These are phyloP conservation scores for Alternaria arborescens DNA, from an alignment of 2,329 filamentous ascomycete species.

Conservation along the genomic window DNA sequence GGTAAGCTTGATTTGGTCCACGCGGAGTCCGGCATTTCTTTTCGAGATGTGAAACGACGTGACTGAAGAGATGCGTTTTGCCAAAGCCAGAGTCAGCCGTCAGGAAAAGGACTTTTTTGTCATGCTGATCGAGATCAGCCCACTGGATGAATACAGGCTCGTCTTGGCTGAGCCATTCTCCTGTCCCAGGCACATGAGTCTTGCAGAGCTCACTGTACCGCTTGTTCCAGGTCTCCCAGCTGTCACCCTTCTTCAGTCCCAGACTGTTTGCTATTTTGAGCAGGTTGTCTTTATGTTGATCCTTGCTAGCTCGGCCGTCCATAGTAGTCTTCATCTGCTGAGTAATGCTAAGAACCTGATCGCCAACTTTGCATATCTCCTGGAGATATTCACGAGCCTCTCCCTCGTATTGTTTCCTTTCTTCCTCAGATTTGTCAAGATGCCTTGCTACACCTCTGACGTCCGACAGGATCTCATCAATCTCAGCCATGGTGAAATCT, in stretches of 20 bases:
- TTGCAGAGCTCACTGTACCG: constrained; percentile 12
- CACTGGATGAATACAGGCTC: background rate
- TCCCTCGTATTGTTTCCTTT: background rate
- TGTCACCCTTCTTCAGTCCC: constrained; percentile 1
- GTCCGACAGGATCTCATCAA: background rate
- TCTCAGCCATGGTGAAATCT: constrained; percentile 1
- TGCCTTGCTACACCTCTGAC: background rate
- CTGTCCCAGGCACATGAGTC: background rate
- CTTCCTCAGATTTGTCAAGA: background rate
- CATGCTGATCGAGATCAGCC: background rate
- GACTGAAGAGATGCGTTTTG: background rate
- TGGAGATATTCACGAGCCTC: background rate
- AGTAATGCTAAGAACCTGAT: constrained; percentile 1
- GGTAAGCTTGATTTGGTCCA: background rate
- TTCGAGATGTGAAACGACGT: background rate
- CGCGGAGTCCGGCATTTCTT: background rate
- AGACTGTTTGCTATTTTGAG: background rate
- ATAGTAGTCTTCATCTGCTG: constrained; percentile 4
- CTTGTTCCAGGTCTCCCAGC: constrained; percentile 11
- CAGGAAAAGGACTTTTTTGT: background rate
- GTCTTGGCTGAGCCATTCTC: constrained; percentile 10
- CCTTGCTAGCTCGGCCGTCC: background rate
- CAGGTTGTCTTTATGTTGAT: background rate
- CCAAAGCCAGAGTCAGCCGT: background rate
- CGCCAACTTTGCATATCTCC: background rate